Evolutionary conservation across 2,329 filamentous ascomycete genomes (phyloP).

Genomic region (Magnaporthales sp.): DNA sequence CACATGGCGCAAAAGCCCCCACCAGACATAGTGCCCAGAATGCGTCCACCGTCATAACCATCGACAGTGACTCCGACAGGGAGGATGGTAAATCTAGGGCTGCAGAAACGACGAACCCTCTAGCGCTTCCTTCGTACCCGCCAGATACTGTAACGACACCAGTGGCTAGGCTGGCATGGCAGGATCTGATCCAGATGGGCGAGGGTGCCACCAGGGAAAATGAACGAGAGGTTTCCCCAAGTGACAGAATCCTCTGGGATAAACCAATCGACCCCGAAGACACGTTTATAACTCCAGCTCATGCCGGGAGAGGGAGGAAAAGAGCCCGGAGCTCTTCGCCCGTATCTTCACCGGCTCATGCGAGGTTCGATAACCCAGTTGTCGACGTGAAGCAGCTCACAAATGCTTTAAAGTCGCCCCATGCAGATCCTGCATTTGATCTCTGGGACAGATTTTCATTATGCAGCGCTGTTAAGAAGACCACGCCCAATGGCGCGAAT

Average conservation of each 20-base stretch:
- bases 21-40: conserved; percentile 7
- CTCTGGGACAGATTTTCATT: conserved; percentile 69
- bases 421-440: conserved; percentile 64
- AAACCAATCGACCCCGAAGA: conserved; percentile 33
- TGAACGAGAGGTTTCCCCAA: conserved; percentile 43
- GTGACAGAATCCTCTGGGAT: conserved; percentile 55
- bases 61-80: conserved; percentile 8
- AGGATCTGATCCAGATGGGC: conserved; percentile 44
- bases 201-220: conserved; percentile 28
- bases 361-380: conserved; percentile 32
- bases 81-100: conserved; percentile 4
- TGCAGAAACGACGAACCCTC: conserved; percentile 10
- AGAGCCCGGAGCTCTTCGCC: conserved; percentile 69
- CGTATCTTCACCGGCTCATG: conserved; percentile 52
- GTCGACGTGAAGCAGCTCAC: conserved; percentile 52
- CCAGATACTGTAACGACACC: conserved; percentile 34
- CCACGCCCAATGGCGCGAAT: conserved; percentile 38
- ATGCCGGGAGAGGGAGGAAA: conserved; percentile 48
- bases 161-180: conserved; percentile 44
- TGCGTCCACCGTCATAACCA: conserved; percentile 10
- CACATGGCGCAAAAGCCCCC: conserved; percentile 2
- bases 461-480: conserved; percentile 32
- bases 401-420: conserved; percentile 53
- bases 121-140: conserved; percentile 11
- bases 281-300: conserved; percentile 37